Conservation (phyloP, 2,329 filamentous ascomycete genomes). For the Epichloe hybrida region DNA sequence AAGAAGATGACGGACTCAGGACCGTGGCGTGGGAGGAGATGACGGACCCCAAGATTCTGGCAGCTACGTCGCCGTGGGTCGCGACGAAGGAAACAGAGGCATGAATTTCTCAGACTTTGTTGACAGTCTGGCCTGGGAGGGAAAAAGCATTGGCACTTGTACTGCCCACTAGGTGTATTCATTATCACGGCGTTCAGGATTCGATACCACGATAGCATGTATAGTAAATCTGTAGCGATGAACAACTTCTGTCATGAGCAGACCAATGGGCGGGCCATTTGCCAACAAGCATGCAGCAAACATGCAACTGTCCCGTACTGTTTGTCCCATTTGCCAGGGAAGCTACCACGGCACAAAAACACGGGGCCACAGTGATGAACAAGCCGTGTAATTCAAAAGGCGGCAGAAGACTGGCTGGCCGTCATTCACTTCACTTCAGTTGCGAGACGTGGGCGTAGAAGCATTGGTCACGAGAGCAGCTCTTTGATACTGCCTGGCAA, state of each 20-base stretch:
- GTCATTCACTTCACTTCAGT: no score
- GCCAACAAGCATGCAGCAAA: neutral
- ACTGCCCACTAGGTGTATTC: neutral
- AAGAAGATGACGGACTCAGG: slow-evolving; percentile 51
- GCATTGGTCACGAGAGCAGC: neutral
- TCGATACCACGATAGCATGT: neutral
- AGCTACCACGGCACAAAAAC: neutral
- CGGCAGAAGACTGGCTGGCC: no score
- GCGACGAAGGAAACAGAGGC: neutral
- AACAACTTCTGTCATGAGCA: neutral
- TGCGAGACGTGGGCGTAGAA: neutral
- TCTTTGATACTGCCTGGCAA: neutral
- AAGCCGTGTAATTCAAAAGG: no score
- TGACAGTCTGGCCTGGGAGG: no score
- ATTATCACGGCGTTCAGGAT: neutral
- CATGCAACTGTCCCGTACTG: neutral
- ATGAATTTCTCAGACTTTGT: neutral
- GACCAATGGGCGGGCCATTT: no score
- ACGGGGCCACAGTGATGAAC: no score
- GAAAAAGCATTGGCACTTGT: no score
- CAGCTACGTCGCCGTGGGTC: slow-evolving; percentile 14
- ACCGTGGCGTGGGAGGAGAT: slow-evolving; percentile 48
- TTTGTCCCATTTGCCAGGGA: neutral
- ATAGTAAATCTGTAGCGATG: neutral
- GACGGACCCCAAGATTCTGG: slow-evolving; percentile 53